Evolutionary conservation across 768 basidiomycete species (phyloP).

Genomic region (Collybiopsis confluens): DNA sequence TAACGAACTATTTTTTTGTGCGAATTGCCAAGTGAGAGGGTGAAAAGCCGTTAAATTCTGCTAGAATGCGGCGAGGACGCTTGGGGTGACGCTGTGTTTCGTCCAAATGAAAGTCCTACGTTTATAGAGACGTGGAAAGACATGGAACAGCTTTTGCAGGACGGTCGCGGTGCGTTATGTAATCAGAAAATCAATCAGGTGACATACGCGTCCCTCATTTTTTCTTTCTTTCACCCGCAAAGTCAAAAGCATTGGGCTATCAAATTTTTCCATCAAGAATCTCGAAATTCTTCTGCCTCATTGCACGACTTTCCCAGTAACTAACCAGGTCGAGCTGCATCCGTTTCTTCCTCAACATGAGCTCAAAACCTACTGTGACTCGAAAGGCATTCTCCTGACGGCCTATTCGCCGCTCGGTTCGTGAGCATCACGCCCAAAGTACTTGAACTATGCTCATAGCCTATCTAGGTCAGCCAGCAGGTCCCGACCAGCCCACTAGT

Average conservation of each 20-base stretch:
- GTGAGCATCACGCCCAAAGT: too few species aligned
- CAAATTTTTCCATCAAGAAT: slow-evolving; percentile 1
- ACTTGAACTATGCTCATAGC: too few species aligned
- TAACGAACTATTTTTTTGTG: too few species aligned
- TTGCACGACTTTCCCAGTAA: not conserved
- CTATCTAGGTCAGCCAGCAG: not conserved
- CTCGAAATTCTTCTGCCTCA: not conserved
- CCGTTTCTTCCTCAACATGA: slow-evolving; percentile 50
- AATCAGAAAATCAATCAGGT: not conserved
- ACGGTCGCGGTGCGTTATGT: not conserved
- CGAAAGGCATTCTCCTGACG: slow-evolving; percentile 45
- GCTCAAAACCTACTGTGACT: slow-evolving; percentile 38
- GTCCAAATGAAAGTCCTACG: slow-evolving; percentile 19
- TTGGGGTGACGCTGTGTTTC: not conserved
- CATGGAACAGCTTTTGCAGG: slow-evolving; percentile 19
- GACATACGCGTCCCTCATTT: too few species aligned
- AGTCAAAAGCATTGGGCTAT: not conserved
- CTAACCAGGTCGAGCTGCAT: slow-evolving; percentile 53
- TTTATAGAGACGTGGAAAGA: slow-evolving; percentile 22
- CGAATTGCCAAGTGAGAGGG: too few species aligned
- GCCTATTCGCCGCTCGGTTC: slow-evolving; percentile 56
- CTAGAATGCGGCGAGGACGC: too few species aligned
- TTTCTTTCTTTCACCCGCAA: not conserved
- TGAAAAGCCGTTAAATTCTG: too few species aligned
- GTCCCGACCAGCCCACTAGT: slow-evolving; percentile 16